Base-by-base conservation (phyloP, 2,329 filamentous ascomycete genomes). In the Penicillium digitatum region DNA sequence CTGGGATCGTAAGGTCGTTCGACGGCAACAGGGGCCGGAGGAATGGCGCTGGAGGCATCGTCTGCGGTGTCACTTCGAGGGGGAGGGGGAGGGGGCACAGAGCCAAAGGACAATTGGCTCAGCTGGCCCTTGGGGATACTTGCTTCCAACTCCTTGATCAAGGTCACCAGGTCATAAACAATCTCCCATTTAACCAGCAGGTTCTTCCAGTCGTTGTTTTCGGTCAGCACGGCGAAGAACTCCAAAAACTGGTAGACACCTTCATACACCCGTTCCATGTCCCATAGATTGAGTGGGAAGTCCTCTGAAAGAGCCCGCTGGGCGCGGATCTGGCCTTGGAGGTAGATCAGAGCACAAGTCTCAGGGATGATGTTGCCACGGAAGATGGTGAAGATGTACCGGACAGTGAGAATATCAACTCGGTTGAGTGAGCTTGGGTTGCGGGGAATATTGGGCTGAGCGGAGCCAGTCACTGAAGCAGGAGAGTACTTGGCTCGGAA, bases 211-310 rank as follows among this genome's bases (percentile, higher is more conserved):
- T 90, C 87, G 40, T 87, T 82, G 65, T 93, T 88, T 67, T 96
- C 92, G 0, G 90, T 91, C 27, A 96, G 83, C 0, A 94, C 92
- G 16, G 88, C 90, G 51, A 96, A 88, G 70, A 97, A 95, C 65
- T 96, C 92, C 1, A 97, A 83, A 68, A 95, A 96, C 72, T 96
- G 92, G 48, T 92, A 90, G 1, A 97, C 84, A 0, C 93, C 93
- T 67, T 97, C 93, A 71, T 95, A 96, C 55, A 95, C 93, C 14
- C 93, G 85, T 71, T 97, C 93, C 88, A 97, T 95, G 66, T 97
- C 93, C 93, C 93, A 97, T 44, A 91, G 82, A 66, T 97, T 95
- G 1, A 96, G 86, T 0, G 93, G 93, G 66, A 96, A 97, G 66
- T 96, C 92, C 58, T 89, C 85, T 0, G 90, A 86, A 57, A 93